Conservation (phyloP, 345 rosid genomes). For the Cardiospermum halicacabum region DNA sequence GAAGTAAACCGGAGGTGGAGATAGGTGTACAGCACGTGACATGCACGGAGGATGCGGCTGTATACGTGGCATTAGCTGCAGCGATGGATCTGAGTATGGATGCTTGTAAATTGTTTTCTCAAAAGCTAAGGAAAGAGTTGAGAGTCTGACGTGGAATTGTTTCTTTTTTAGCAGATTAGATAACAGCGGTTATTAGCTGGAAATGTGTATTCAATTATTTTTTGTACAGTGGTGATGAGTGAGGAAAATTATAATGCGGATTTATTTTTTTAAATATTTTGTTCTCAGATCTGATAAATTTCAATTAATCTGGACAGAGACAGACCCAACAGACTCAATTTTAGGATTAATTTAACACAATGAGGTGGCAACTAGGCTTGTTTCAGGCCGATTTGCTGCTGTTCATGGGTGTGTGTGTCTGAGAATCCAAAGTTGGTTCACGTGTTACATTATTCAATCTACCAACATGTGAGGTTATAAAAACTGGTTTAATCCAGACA, state of each 20-base stretch:
- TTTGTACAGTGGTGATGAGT: slow-evolving; percentile 17
- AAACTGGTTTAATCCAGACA: too few relatives aligned
- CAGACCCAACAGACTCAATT: too few relatives aligned
- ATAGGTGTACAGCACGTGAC: slow-evolving; percentile 89
- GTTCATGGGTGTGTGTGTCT: neutral
- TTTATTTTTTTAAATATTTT: neutral
- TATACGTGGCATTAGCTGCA: slow-evolving; percentile 83
- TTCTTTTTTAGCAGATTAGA: slow-evolving; percentile 29
- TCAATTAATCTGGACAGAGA: too few relatives aligned
- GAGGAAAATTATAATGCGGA: neutral
- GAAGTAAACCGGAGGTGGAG: slow-evolving; percentile 70
- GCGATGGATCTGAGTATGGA: slow-evolving; percentile 97
- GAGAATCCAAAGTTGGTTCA: slow-evolving; percentile 1
- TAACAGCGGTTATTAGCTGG: slow-evolving; percentile 40
- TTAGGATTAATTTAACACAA: too few relatives aligned
- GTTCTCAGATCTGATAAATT: too few relatives aligned
- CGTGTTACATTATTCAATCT: neutral
- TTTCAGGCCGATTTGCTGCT: neutral
- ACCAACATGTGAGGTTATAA: neutral
- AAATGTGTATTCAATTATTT: slow-evolving; percentile 11
- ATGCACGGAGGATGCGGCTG: slow-evolving; percentile 98
- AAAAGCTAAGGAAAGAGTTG: slow-evolving; percentile 78
- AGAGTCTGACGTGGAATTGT: slow-evolving; percentile 45
- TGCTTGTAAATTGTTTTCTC: slow-evolving; percentile 78
- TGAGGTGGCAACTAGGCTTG: too few relatives aligned